Conservation (phyloP, 306 rosid genomes). For the Canavalia gladiata region DNA sequence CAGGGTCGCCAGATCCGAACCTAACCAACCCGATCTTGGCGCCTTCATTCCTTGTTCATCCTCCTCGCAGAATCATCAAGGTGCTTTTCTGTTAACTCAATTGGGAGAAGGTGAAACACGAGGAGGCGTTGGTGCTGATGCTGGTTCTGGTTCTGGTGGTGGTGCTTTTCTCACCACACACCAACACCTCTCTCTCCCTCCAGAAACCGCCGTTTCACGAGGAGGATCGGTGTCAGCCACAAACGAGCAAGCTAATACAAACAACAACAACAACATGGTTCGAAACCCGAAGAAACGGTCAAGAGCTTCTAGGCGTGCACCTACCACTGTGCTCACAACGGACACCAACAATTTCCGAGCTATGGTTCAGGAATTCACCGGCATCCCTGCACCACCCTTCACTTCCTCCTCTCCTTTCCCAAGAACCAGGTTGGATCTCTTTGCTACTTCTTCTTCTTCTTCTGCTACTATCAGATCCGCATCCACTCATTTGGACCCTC, state of each 20-base stretch:
- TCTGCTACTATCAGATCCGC: conserved; percentile 47
- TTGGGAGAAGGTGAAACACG: conserved; percentile 45
- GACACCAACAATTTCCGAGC: conserved; percentile 96
- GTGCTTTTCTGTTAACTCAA: conserved; percentile 53
- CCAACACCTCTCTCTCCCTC: conserved; percentile 42
- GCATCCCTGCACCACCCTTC: conserved; percentile 95
- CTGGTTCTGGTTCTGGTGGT: background rate
- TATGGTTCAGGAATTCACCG: conserved; percentile 99
- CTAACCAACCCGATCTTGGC: conserved; percentile 56
- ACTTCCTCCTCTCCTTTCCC: conserved; percentile 71
- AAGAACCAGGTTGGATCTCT: conserved; percentile 76
- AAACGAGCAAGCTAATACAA: conserved; percentile 44
- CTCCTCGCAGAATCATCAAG: conserved; percentile 43
- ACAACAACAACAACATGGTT: conserved; percentile 42
- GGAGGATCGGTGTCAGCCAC: conserved; percentile 46
- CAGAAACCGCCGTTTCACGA: conserved; percentile 40
- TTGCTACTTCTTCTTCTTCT: conserved; percentile 55
- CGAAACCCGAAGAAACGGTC: conserved; percentile 92
- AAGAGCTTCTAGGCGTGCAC: conserved; percentile 95
- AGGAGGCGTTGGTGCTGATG: conserved; percentile 17
- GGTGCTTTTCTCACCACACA: conserved; percentile 47
- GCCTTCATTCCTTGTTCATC: conserved; percentile 46
- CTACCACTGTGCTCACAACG: conserved; percentile 90
- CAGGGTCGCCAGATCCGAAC: conserved; percentile 66
- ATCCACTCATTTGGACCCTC: conserved; percentile 58